A percentile compares a stretch with the other conserved stretches of the same genome.
phyloP scores from a whole-genome alignment of 1,284 basidiomycete genomes.

The Heterobasidion parviporum region DNA sequence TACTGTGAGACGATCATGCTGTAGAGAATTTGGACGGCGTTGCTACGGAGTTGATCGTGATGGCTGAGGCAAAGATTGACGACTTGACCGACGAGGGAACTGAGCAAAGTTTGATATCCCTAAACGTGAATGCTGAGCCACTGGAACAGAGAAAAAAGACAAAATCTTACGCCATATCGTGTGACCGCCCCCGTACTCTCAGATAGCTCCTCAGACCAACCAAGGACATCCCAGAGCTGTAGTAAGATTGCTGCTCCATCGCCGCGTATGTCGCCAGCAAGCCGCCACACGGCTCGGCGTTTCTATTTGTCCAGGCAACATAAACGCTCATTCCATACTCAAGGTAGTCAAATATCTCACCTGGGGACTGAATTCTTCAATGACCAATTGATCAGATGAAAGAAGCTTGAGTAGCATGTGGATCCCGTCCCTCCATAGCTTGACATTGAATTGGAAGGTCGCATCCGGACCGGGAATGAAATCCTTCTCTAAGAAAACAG shows the following conservation, averaged over 20 bases:
- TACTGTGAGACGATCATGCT: slow-evolving; percentile 96
- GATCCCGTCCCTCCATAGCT: slow-evolving; percentile 80
- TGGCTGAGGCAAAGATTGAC: slow-evolving; percentile 92
- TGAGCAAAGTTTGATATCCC: slow-evolving; percentile 81
- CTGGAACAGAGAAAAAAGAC: slow-evolving; percentile 3
- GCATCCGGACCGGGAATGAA: slow-evolving; percentile 72
- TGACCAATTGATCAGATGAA: slow-evolving; percentile 85
- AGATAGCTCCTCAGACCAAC: slow-evolving; percentile 58
- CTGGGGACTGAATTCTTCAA: slow-evolving; percentile 92
- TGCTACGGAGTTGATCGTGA: slow-evolving; percentile 86
- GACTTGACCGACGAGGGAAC: slow-evolving; percentile 83
- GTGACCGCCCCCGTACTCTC: slow-evolving; percentile 39
- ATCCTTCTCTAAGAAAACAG: slow-evolving; percentile 68
- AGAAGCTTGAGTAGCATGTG: slow-evolving; percentile 79
- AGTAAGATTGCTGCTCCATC: slow-evolving; percentile 85
- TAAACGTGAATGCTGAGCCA: slow-evolving; percentile 18
- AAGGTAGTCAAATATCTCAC: slow-evolving; percentile 28
- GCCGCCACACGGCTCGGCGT: slow-evolving; percentile 90
- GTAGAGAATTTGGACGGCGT: slow-evolving; percentile 88
- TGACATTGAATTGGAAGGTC: slow-evolving; percentile 64
- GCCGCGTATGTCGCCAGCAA: slow-evolving; percentile 91
- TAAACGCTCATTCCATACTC: neutral
- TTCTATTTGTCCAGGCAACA: slow-evolving; percentile 44
- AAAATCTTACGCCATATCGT: slow-evolving; percentile 50
- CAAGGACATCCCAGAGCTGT: slow-evolving; percentile 83